Conservation (phyloP, 257 asterid species). For the Oldenlandia corymbosa region DNA sequence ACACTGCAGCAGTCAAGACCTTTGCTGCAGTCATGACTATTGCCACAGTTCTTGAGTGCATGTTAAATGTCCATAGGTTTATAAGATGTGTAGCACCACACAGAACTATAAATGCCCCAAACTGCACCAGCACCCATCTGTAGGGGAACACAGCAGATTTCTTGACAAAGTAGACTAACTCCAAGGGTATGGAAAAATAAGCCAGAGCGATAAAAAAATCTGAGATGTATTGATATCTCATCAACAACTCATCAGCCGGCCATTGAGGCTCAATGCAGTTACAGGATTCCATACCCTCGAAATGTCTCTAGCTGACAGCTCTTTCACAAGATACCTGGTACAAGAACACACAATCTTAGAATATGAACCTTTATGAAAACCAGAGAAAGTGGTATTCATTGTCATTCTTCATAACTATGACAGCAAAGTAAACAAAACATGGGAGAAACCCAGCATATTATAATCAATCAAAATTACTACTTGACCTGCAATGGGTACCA, state of each 20-base stretch:
- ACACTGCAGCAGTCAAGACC: constrained; percentile 77
- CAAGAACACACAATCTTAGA: constrained; percentile 2
- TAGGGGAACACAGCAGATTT: constrained; percentile 97
- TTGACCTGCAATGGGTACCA: no score
- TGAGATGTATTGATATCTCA: constrained; percentile 91
- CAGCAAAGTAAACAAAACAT: neutral
- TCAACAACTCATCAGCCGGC: constrained; percentile 87
- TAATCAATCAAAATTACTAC: neutral
- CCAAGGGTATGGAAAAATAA: constrained; percentile 93
- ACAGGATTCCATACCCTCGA: constrained; percentile 61
- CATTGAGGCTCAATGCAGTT: constrained; percentile 87
- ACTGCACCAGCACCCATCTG: constrained; percentile 98
- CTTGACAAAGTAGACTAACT: constrained; percentile 88
- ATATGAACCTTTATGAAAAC: no score
- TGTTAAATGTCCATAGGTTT: constrained; percentile 76
- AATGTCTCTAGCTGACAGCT: constrained; percentile 11
- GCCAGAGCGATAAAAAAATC: constrained; percentile 99
- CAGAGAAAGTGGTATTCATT: neutral
- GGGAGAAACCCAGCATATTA: neutral
- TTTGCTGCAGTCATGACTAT: constrained; percentile 82
- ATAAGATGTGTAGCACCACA: constrained; percentile 97
- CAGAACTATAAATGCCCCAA: constrained; percentile 96
- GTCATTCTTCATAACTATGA: neutral
- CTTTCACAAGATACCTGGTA: constrained; percentile 34
- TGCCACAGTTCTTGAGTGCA: constrained; percentile 87